Evolutionary conservation across 176 grass and related monocot genomes (phyloP), one percentile per base, ranked within the genome.

Genomic region (Guadua angustifolia): DNA sequence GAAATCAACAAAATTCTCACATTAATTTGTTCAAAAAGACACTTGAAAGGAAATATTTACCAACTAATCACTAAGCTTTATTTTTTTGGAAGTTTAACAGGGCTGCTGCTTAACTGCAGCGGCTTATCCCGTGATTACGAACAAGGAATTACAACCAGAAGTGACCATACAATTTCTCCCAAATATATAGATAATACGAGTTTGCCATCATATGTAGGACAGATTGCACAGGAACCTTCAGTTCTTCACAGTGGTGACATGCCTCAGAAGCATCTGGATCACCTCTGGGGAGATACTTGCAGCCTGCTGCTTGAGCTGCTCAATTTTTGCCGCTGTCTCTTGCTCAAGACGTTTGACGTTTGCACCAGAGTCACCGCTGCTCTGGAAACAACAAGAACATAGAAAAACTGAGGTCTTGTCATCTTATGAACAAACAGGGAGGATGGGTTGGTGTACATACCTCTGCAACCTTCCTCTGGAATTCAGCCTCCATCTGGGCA

Each of bases 161-260:
- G 55, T 47, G 64, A 16, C 69, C 56, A 18, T 42, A 26, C 73
- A 24, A 72, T 72, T 79, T 86, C 49, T 59, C 52, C 69, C 78
- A 79, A 83, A 76, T 18, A 77, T 52, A 81, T 10, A 77, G 64
- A 85, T 69, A 75, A 22, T 71, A 56, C 83, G 86, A 86, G 58
- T 42, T 21, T 39, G 38, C 55, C 16, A 69, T 66, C 33, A 64
- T 77, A 77, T 57, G 68, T 19, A 36, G 18, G 5, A 36, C 32
- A 21, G 35, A 56, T n/a, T 39, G 66, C 50, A 4, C 7, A 58
- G 6, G 32, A 17, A 76, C 59, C 9, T 81, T 83, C 62, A 94
- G 80, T 94, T 94, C 85, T 94, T 94, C 29, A 91, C 95, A 29
- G 90, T 85, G 73, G 90, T 97, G 17, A 97, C 95, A 69, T 94